Evolutionary conservation across 2,329 filamentous ascomycete genomes (phyloP), one percentile per base, ranked within the genome.

Genomic region (Chaetomiaceae sp.): DNA sequence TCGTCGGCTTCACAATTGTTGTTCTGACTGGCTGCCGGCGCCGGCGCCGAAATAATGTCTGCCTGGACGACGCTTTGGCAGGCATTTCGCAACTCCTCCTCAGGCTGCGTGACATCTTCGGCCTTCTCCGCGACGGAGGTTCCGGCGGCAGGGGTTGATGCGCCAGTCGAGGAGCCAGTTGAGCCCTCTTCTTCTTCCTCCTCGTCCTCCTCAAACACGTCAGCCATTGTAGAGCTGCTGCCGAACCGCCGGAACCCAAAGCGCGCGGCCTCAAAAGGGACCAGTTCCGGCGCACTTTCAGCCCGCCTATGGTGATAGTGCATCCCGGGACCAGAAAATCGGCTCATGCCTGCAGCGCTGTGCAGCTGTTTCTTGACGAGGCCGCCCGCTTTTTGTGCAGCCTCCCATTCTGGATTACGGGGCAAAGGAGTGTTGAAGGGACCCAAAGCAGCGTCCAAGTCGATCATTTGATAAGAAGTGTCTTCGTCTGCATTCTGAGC

Each of bases 401-500:
- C 81, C 56, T 86, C 83, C 78, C 85, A 87, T 55, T 85, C 82
- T 2, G 80, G 73, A 54, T 84, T 84, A 10, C 76, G 75, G 29
- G 74, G 75, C 2, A 84, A 73, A 23, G 88, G 87, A 0, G 90
- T 95, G 63, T 95, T 94, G 69, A 96, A 95, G 0, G 92, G 90
- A 1, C 90, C 91, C 1, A 97, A 78, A 23, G 92, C 94, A 16
- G 91, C 92, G 71, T 99, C 94, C 37, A 99, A 75, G 68, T 99
- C 94, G 58, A 99, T 95, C 68, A 96, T 86, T 7, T 88, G 85
- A 64, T 84, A 89, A 48, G 85, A 79, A 3, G 80, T 68, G 54
- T 95, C 89, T 42, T 85, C 81, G 8, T 82, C 76, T 2, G 68
- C 69, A 37, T 61, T 70, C 56, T 62, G 63, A 16, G 64, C 60